Evolutionary conservation across 179 eudicot genomes (phyloP).

Genomic region (Silene vulgaris): DNA sequence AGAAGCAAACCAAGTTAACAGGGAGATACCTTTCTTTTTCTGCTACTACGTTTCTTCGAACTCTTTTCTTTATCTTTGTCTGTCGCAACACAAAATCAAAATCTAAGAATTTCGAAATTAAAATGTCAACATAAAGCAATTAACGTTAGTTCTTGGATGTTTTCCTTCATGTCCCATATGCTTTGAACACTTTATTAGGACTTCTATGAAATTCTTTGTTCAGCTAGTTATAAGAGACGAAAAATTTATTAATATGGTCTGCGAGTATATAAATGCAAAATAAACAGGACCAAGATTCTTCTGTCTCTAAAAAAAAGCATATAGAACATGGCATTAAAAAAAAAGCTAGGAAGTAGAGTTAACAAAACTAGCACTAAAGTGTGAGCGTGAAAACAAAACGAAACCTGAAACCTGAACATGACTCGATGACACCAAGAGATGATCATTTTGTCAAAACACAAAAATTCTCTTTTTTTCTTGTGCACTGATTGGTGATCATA

Average conservation of each 20-base stretch:
- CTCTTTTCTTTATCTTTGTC: conserved; percentile 91
- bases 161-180: conserved; percentile 8
- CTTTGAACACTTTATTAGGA: not conserved
- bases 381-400: not conserved
- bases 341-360: not conserved
- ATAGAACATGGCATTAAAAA: not conserved
- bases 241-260: not conserved
- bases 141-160: not conserved
- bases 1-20: conserved; percentile 3
- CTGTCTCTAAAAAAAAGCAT: not conserved
- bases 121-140: conserved; percentile 3
- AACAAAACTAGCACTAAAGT: not conserved
- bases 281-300: not conserved
- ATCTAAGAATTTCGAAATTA: not conserved
- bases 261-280: not conserved
- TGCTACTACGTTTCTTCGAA: conserved; percentile 68
- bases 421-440: too few species aligned
- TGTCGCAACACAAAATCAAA: conserved; percentile 30
- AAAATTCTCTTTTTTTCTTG: too few species aligned
- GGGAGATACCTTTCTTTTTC: conserved; percentile 67
- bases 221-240: not conserved
- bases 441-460: too few species aligned
- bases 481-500: too few species aligned
- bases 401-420: not conserved
- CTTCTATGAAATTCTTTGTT: not conserved